Base-by-base conservation (phyloP, 306 rosid genomes). In the Quercus robur region DNA sequence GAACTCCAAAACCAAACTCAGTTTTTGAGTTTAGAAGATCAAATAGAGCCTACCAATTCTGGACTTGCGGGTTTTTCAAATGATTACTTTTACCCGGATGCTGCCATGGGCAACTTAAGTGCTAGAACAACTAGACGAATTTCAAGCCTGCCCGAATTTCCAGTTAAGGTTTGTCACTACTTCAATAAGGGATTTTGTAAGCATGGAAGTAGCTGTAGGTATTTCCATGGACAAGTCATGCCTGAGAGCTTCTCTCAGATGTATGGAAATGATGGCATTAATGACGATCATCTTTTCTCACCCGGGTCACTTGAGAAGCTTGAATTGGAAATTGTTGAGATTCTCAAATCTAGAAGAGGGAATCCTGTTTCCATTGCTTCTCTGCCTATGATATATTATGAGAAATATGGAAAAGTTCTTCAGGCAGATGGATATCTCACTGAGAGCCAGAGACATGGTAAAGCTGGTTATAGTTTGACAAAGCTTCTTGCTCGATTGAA, bases 401-500 rank as follows among this genome's bases (percentile, higher is more conserved):
- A 91, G 4, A 92, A 78, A 62, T 94, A 88, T 68, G 90, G 89
- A n/a, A 94, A 84, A 80, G 84, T 83, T 44, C 90, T 94, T 57
- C 97, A 88, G 81, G 98, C 94, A 1, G 97, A 94, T 1, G 97
- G 98, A 3, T 94, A 94, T 83, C 87, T 89, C 15, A 90, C 97
- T 7, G 98, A 94, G 88, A 94, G 97, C 87, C 97, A 92, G 82
- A 80, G 97, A 78, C 97, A 91, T 70, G 98, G 97, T 5, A 94
- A 94, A 76, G 92, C 92, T 14, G 98, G 98, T 80, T 89, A 85
- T 83, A 94, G 93, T 82, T 81, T 94, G 84, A 89, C 98, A 3
- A 94, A 84, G 85, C 97, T 94, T 61, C 94, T 94, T 56, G 85
- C 89, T 23, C 85, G 89, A 31, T 87, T 89, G 84, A 87, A 85